A percentile compares a stretch with the other conserved stretches of the same genome.
These are phyloP conservation scores for Daldinia sp. DNA, from an alignment of 2,329 filamentous ascomycete species.

Conservation along the genomic window DNA sequence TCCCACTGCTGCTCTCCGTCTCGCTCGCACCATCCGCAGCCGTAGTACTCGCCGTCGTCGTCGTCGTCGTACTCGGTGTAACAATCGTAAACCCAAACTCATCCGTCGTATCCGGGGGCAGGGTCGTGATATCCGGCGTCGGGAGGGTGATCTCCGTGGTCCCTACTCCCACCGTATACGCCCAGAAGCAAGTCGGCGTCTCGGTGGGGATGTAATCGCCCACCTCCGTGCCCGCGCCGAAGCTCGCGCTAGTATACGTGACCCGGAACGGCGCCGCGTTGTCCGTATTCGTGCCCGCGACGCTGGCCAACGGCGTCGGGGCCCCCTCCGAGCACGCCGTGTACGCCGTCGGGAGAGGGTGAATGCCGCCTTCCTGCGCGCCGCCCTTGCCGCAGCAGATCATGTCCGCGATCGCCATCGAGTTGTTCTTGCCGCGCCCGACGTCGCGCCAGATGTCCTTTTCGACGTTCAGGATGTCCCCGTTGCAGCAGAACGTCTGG, in stretches of 20 bases:
- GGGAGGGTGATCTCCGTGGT: conserved; percentile 23
- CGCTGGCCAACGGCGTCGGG: conserved; percentile 29
- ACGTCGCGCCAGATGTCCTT: conserved; percentile 12
- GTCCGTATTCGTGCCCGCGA: conserved; percentile 28
- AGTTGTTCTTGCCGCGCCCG: background rate
- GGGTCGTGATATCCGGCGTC: conserved; percentile 21
- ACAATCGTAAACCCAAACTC: conserved; percentile 2
- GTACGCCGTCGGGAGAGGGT: conserved; percentile 8
- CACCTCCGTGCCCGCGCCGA: conserved; percentile 10
- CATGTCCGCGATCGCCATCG: conserved; percentile 19
- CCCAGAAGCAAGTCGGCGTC: conserved; percentile 28
- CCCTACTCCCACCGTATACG: conserved; percentile 11
- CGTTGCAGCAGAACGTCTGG: conserved; percentile 36
- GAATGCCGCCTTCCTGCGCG: conserved; percentile 9
- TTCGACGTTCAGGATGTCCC: conserved; percentile 19
- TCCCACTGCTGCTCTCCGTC: background rate
- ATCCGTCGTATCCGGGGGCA: conserved; percentile 14
- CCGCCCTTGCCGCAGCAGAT: conserved; percentile 25
- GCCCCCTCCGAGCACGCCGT: conserved; percentile 17
- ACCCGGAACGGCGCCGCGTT: conserved; percentile 23
- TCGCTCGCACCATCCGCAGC: background rate
- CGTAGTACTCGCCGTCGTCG: background rate
- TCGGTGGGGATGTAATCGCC: conserved; percentile 25
- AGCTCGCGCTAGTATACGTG: conserved; percentile 30
- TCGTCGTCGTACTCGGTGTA: background rate